These are phyloP conservation scores for Penicillium olsonii DNA, from an alignment of 2,329 filamentous ascomycete species.

Conservation along the genomic window DNA sequence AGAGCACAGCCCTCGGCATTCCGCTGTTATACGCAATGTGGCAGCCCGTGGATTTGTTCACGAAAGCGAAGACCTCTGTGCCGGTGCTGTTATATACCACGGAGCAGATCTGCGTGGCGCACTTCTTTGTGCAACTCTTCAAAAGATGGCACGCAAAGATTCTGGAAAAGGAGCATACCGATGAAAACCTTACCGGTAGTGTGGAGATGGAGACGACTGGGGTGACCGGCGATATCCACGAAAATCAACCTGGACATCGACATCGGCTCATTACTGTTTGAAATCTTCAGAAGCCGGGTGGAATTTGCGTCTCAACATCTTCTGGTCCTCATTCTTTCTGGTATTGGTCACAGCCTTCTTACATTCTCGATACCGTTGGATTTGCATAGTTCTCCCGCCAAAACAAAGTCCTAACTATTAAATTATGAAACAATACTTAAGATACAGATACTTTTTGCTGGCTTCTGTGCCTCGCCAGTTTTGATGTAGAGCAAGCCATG, in stretches of 20 bases:
- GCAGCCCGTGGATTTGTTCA: constrained; percentile 33
- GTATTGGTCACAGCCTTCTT: too few species aligned
- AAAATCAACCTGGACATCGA: constrained; percentile 4
- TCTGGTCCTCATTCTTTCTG: too few species aligned
- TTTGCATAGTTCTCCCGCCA: too few species aligned
- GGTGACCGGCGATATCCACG: constrained; percentile 7
- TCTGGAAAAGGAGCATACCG: constrained; percentile 19
- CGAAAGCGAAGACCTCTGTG: constrained; percentile 41
- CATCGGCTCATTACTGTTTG: background rate
- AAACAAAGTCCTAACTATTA: too few species aligned
- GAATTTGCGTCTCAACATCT: too few species aligned
- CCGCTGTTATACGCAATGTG: constrained; percentile 69
- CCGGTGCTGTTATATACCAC: constrained; percentile 43
- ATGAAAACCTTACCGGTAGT: background rate
- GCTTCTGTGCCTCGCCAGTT: too few species aligned
- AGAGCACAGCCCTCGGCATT: constrained; percentile 70
- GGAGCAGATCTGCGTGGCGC: constrained; percentile 42
- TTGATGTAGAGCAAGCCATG: too few species aligned
- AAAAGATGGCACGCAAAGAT: constrained; percentile 31
- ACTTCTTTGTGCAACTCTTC: constrained; percentile 42
- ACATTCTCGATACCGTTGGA: too few species aligned
- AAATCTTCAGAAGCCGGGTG: too few species aligned
- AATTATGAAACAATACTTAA: too few species aligned
- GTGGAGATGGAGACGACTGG: constrained; percentile 14
- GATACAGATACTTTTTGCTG: too few species aligned